phyloP scores from a whole-genome alignment of 345 rosid species.

The Syzygium aqueum region DNA sequence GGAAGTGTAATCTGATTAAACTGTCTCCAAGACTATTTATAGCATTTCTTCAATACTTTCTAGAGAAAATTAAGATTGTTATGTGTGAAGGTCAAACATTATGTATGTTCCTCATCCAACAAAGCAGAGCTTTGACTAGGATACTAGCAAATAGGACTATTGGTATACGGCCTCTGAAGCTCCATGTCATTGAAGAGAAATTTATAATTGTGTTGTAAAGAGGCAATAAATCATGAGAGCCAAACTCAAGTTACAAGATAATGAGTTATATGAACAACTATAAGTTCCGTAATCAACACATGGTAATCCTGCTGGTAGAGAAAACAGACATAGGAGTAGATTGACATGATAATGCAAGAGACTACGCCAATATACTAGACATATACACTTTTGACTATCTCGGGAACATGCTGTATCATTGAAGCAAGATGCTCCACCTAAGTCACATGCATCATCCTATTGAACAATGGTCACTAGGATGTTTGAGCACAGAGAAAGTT shows the following conservation, averaged over 20 bases:
- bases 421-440: neutral
- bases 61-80: no score
- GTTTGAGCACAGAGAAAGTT: neutral
- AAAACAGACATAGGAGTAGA: neutral
- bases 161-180: neutral
- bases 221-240: neutral
- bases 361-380: neutral
- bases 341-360: neutral
- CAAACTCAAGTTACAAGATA: neutral
- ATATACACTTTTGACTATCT: neutral
- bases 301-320: neutral
- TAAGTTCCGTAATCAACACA: neutral
- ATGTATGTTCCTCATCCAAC: no score
- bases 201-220: neutral
- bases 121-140: neutral
- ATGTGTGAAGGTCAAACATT: no score
- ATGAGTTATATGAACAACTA: neutral
- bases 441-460: neutral
- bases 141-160: neutral
- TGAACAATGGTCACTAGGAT: neutral
- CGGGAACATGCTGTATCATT: neutral
- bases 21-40: neutral
- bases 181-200: neutral
- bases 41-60: neutral
- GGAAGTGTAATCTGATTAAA: neutral